phyloP scores from a whole-genome alignment of 805 yeast species.

The Candida vartiovaarae region DNA sequence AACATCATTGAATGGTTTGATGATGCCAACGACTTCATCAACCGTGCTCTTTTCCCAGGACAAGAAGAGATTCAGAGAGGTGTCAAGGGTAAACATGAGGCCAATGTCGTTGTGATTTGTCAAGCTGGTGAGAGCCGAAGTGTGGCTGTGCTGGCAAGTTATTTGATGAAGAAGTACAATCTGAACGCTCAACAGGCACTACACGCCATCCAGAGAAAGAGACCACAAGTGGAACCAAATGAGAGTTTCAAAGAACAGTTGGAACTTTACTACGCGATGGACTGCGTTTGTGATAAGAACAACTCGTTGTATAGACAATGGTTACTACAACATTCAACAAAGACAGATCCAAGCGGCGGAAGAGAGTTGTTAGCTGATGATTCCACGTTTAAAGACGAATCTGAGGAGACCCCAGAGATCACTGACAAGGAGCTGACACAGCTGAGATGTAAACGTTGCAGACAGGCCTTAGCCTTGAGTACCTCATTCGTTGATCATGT shows the following conservation, averaged over 20 bases:
- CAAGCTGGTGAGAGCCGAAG: conserved; percentile 94
- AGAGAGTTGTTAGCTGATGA: conserved; percentile 23
- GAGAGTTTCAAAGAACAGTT: conserved; percentile 69
- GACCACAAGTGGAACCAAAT: conserved; percentile 62
- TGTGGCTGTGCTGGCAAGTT: conserved; percentile 80
- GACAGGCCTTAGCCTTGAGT: conserved; percentile 60
- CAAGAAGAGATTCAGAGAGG: conserved; percentile 23
- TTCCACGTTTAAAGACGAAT: conserved; percentile 24
- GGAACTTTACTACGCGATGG: conserved; percentile 46
- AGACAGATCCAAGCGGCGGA: conserved; percentile 39
- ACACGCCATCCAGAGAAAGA: conserved; percentile 66
- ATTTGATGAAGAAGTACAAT: conserved; percentile 72
- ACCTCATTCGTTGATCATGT: conserved; percentile 56
- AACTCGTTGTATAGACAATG: conserved; percentile 37
- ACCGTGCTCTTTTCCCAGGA: conserved; percentile 47
- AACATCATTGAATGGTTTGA: conserved; percentile 59
- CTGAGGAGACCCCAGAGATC: conserved; percentile 18
- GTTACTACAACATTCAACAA: conserved; percentile 30
- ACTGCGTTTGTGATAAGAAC: conserved; percentile 27
- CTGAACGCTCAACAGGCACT: conserved; percentile 55
- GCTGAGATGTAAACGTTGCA: conserved; percentile 77
- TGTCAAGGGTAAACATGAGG: conserved; percentile 30
- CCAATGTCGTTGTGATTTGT: conserved; percentile 59
- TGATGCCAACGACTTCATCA: conserved; percentile 61
- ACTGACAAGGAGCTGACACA: conserved; percentile 24